Evolutionary conservation across 495 filamentous ascomycete genomes (phyloP).

Genomic region (Hypoxylon perforatum): DNA sequence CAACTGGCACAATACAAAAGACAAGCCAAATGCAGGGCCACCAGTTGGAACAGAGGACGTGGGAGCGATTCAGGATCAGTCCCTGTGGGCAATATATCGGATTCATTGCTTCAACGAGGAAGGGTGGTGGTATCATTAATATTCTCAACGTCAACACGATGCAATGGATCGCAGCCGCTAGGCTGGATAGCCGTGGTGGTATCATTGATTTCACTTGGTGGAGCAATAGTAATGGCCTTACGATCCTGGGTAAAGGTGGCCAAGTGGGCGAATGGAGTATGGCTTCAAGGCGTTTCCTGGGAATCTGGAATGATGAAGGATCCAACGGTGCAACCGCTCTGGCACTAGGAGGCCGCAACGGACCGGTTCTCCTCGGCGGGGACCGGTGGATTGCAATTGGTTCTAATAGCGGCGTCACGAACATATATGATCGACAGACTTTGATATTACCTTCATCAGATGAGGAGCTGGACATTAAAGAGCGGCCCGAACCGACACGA

Average conservation of each 20-base stretch:
- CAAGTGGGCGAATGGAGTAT: slow-evolving; percentile 94
- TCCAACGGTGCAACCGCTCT: slow-evolving; percentile 86
- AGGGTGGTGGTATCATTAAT: slow-evolving; percentile 89
- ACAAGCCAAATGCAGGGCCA: slow-evolving; percentile 81
- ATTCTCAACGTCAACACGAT: slow-evolving; percentile 81
- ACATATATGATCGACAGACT: slow-evolving; percentile 85
- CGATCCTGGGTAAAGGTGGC: slow-evolving; percentile 83
- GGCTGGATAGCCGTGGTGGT: slow-evolving; percentile 83
- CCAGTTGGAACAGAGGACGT: slow-evolving; percentile 82
- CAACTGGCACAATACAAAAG: slow-evolving; percentile 83
- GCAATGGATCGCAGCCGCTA: slow-evolving; percentile 89
- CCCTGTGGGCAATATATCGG: slow-evolving; percentile 88
- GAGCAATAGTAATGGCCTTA: slow-evolving; percentile 78
- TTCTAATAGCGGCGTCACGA: slow-evolving; percentile 84
- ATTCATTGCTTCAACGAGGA: slow-evolving; percentile 77
- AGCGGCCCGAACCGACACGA: slow-evolving; percentile 74
- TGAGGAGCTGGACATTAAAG: slow-evolving; percentile 64
- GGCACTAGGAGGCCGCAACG: slow-evolving; percentile 73
- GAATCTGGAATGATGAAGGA: slow-evolving; percentile 90
- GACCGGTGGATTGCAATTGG: slow-evolving; percentile 92
- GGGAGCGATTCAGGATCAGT: slow-evolving; percentile 88
- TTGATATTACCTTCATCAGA: slow-evolving; percentile 62
- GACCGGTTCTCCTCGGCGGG: slow-evolving; percentile 72
- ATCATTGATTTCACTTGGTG: slow-evolving; percentile 94
- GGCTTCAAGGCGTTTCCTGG: slow-evolving; percentile 69